Conservation (phyloP, 768 basidiomycete species). For the Serendipita vermifera region DNA sequence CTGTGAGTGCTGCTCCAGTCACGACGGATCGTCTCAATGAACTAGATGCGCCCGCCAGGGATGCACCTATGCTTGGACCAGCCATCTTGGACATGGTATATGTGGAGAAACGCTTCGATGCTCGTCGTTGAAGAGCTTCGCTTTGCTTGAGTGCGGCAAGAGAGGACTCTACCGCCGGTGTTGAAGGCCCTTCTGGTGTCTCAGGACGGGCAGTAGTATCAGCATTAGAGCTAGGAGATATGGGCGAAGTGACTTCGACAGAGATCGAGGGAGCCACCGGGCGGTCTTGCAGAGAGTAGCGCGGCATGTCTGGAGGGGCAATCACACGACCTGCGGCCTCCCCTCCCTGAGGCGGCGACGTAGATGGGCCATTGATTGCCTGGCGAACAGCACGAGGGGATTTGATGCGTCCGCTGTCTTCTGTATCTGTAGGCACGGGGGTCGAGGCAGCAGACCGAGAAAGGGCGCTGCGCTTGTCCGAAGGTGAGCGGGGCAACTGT, state of each 20-base stretch:
- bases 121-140: conserved; percentile 77
- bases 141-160: conserved; percentile 80
- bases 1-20: conserved; percentile 58
- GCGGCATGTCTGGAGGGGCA: conserved; percentile 57
- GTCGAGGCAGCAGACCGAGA: background rate
- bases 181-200: conserved; percentile 23
- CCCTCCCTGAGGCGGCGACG: conserved; percentile 12
- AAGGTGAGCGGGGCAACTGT: background rate
- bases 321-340: background rate
- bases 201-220: conserved; percentile 24
- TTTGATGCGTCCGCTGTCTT: background rate
- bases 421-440: background rate
- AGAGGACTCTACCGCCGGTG: conserved; percentile 59
- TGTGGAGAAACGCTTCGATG: conserved; percentile 89
- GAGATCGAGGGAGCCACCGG: conserved; percentile 34
- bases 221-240: background rate
- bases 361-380: background rate
- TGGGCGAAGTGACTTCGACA: conserved; percentile 31
- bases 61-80: conserved; percentile 33
- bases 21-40: conserved; percentile 28
- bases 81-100: conserved; percentile 95
- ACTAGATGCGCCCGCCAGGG: conserved; percentile 19
- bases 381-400: conserved; percentile 8
- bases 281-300: conserved; percentile 67
- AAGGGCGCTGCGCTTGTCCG: background rate